Percentiles rank a stretch among this genome's conserved stretches.
phyloP scores from a whole-genome alignment of 345 rosid genomes.

The Citrus cavaleriei region DNA sequence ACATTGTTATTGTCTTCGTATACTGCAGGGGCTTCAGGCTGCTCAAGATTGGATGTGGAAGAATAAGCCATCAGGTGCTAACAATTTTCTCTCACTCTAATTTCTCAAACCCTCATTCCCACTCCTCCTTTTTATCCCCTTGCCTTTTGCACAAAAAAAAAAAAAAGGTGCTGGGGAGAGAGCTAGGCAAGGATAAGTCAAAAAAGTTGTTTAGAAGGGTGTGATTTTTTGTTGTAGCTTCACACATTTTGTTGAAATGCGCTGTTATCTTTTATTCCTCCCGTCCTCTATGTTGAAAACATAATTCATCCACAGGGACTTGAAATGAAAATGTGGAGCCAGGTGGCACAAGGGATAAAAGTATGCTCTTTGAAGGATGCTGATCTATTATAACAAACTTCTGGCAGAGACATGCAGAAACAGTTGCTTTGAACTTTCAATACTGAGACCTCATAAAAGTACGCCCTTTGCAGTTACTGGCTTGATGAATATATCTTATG shows the following conservation, averaged over 20 bases:
- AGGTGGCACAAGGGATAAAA: not conserved
- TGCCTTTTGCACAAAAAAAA: no score
- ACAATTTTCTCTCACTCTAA: slow-evolving; percentile 11
- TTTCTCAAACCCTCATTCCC: not conserved
- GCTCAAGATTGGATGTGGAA: slow-evolving; percentile 74
- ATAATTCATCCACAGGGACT: slow-evolving; percentile 23
- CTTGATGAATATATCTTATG: not conserved
- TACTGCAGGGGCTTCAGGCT: slow-evolving; percentile 50
- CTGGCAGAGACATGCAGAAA: not conserved
- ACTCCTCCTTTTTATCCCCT: no score
- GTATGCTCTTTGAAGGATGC: not conserved
- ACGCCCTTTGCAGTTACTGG: not conserved
- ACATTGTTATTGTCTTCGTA: slow-evolving; percentile 4
- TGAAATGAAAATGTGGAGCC: slow-evolving; percentile 11
- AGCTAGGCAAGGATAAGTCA: not conserved
- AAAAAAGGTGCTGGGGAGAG: not conserved
- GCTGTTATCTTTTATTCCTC: not conserved
- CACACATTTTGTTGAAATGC: not conserved
- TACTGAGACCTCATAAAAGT: not conserved
- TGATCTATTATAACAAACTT: not conserved
- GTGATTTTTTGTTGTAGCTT: not conserved
- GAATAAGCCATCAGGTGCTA: slow-evolving; percentile 67
- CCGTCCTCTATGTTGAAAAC: not conserved
- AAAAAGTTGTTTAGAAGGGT: not conserved
- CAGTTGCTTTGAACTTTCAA: slow-evolving; percentile 4